These are phyloP conservation scores for Fusarium buxicola DNA, from an alignment of 2,329 filamentous ascomycete genomes.

Conservation along the genomic window DNA sequence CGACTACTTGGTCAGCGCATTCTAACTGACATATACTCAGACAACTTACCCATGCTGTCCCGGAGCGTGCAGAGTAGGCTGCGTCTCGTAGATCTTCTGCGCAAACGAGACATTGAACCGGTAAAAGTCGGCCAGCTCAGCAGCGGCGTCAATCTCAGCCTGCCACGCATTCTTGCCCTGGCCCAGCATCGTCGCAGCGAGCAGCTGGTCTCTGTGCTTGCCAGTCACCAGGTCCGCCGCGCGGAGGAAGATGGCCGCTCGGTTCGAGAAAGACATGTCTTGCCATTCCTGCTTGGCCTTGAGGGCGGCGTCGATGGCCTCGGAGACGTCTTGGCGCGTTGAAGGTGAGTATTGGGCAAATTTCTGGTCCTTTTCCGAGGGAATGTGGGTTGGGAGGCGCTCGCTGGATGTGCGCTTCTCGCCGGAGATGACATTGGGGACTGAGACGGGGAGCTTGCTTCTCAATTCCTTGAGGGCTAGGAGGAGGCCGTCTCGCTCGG, in stretches of 20 bases:
- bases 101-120: conserved; percentile 94
- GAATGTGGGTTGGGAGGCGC: conserved; percentile 5
- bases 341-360: conserved; percentile 37
- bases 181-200: conserved; percentile 93
- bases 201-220: conserved; percentile 95
- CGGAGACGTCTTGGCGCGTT: conserved; percentile 6
- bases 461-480: not conserved
- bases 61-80: conserved; percentile 86
- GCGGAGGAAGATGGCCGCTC: conserved; percentile 92
- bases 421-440: conserved; percentile 12
- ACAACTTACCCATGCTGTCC: conserved; percentile 62
- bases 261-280: conserved; percentile 85
- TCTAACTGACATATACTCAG: not conserved
- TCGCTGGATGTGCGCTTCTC: conserved; percentile 9
- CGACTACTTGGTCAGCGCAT: not conserved
- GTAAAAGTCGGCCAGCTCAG: conserved; percentile 90
- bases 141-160: conserved; percentile 95
- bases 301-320: conserved; percentile 11
- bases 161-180: conserved; percentile 99
- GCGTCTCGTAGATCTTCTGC: conserved; percentile 86
- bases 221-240: conserved; percentile 87
- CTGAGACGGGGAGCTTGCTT: conserved; percentile 3
- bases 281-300: conserved; percentile 87
- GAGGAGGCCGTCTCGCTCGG: conserved; percentile 11
- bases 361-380: conserved; percentile 5